Conservation (phyloP, 1,284 basidiomycete genomes). For the Malassezia obtusa region DNA sequence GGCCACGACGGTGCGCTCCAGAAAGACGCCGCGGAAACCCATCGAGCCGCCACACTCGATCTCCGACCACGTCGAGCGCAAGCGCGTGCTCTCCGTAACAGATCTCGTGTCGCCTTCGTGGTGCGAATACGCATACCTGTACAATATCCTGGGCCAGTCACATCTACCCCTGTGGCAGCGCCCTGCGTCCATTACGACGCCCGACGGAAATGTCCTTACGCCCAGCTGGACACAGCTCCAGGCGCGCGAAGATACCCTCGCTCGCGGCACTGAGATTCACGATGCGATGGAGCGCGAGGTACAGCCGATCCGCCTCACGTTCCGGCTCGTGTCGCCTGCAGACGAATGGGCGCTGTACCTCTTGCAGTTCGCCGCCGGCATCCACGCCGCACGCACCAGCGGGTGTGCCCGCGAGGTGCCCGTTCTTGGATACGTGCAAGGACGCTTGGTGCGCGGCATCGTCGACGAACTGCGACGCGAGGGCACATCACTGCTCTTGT, state of each 20-base stretch:
- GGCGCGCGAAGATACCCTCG: conserved; percentile 22
- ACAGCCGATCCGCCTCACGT: conserved; percentile 54
- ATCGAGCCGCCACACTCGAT: conserved; percentile 14
- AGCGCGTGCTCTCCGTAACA: conserved; percentile 32
- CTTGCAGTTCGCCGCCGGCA: conserved; percentile 28
- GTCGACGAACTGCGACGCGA: conserved; percentile 32
- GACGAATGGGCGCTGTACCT: conserved; percentile 65
- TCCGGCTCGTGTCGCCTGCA: conserved; percentile 55
- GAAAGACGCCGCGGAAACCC: neutral
- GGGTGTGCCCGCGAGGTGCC: conserved; percentile 30
- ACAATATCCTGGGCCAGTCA: conserved; percentile 27
- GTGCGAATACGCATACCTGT: conserved; percentile 41
- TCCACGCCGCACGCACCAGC: conserved; percentile 12
- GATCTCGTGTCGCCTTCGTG: conserved; percentile 38
- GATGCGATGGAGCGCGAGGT: conserved; percentile 68
- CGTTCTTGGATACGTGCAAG: conserved; percentile 34
- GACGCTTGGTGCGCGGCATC: conserved; percentile 32
- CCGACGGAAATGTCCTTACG: conserved; percentile 20
- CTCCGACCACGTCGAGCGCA: conserved; percentile 21
- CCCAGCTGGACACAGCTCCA: conserved; percentile 18
- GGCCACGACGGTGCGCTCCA: neutral
- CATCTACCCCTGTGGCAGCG: conserved; percentile 28
- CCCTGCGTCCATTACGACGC: conserved; percentile 29
- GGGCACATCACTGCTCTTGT: conserved; percentile 1
- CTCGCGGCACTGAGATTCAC: conserved; percentile 56